Base-by-base conservation (phyloP, 306 rosid species). In the Cicer yamashitae region DNA sequence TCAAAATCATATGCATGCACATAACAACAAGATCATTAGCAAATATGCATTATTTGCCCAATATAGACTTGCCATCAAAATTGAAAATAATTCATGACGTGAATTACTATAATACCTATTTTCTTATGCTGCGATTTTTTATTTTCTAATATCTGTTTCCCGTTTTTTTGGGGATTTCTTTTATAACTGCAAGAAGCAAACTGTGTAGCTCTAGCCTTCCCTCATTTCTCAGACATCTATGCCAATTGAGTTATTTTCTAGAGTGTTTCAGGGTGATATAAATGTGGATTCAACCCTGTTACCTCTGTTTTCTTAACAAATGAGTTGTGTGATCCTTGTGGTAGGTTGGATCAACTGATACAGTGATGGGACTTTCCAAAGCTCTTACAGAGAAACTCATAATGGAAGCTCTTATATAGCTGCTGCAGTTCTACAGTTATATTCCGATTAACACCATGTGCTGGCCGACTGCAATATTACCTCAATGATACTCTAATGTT, bases 321-420 rank as follows among this genome's bases (percentile, higher is more conserved):
- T 72, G 45, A 67, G 43, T 48, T 17, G 4, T 46, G 38, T 45
- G 71, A 67, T 70, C 76, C 20, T 73, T 64, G 80, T 77, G 79
- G 40, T 84, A 91, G 98, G 81, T 94, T 60, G 97, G 97, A 8
- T 84, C 93, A 40, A 69, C 85, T 40, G 97, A 94, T 85, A 87
- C 97, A 0, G 93, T 91, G 73, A 94, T 94, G 98, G 97, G 98
- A 86, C 94, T 94, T 77, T 84, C 98, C 67, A 94, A 79, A 87
- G 88, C 78, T 70, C 93, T 91, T 17, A 89, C 96, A 7, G 89
- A 90, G 84, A 85, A 80, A 77, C 93, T 89, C 88, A 78, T 94
- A 66, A 37, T 46, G 58, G 96, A 91, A 79, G 94, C 94, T 56
- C 81, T 89, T 30, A 30, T 30, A 48, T 84, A 90, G 82, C 82